Evolutionary conservation across 768 basidiomycete genomes (phyloP), one percentile per base, ranked within the genome.

Genomic region (Hortiboletus campestris): DNA sequence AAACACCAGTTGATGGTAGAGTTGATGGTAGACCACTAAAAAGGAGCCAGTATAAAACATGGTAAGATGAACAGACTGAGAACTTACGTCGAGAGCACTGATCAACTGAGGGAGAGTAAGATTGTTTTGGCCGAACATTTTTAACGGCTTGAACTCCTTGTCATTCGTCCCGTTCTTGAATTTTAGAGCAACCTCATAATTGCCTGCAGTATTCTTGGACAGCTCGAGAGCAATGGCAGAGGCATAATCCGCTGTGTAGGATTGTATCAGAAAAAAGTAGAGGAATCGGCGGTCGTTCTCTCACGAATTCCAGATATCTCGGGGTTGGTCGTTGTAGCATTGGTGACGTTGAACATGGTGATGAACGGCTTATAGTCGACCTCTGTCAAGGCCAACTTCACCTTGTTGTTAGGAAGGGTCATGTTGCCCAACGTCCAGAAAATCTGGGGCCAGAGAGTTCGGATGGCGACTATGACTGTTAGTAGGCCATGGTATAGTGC

Each of bases 281-380:
- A 46, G 13, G n/a, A 35, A 35, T 3, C 5, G 35, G 22, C 35
- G 11, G 38, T 19, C 2, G 13, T 28, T 31, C 78, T 31, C 86
- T 66, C 62, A 89, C 88, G 83, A 55, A 90, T 82, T 45, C 81
- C 88, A 50, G 75, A 69, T 55, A 86, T 68, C 55, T 87, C 80
- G 1, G 87, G 86, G 64, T 82, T 76, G 16, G 80, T 75, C 51
- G 80, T 70, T 38, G 76, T 70, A 54, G 86, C 76, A 49, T 88
- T 88, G 17, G 88, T 86, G 68, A 88, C 83, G 59, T 84, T 83
- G 79, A 95, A 88, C 68, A 94, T 74, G 34, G 89, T 90, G 65
- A 94, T 86, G 78, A 94, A 91, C 12, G 91, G 86, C 73, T 94
- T 91, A 76, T 94, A 94, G 58, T 90, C 88, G 8, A 86, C 83